Conservation (phyloP, 345 rosid genomes). For the Mercurialis annua region DNA sequence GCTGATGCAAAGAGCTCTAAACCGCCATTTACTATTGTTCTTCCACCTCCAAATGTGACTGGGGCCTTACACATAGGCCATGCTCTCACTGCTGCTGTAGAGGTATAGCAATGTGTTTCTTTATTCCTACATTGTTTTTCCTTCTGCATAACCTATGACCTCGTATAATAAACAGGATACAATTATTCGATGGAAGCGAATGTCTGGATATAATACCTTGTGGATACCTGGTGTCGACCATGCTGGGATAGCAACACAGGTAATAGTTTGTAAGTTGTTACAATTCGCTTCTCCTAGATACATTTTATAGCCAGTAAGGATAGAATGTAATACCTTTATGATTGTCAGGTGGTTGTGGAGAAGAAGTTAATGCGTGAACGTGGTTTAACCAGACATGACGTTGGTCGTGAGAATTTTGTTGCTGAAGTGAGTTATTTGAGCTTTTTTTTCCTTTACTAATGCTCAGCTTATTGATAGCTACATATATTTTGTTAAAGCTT, state of each 20-base stretch:
- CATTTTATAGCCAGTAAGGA: background rate
- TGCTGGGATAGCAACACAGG: slow-evolving; percentile 99
- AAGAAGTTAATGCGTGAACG: slow-evolving; percentile 84
- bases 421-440: slow-evolving; percentile 57
- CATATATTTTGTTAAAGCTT: background rate
- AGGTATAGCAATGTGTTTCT: slow-evolving; percentile 43
- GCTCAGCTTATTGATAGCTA: slow-evolving; percentile 12
- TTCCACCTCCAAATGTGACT: slow-evolving; percentile 99
- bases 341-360: slow-evolving; percentile 85
- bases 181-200: slow-evolving; percentile 87
- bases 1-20: slow-evolving; percentile 77
- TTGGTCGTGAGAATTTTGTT: slow-evolving; percentile 87
- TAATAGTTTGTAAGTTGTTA: slow-evolving; percentile 7
- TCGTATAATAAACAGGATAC: slow-evolving; percentile 55
- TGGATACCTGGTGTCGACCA: slow-evolving; percentile 98
- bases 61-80: slow-evolving; percentile 97
- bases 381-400: slow-evolving; percentile 71
- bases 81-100: slow-evolving; percentile 80
- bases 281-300: background rate
- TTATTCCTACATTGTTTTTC: slow-evolving; percentile 8
- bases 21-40: slow-evolving; percentile 75
- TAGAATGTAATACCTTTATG: background rate
- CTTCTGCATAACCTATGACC: background rate
- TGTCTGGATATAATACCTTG: slow-evolving; percentile 89
- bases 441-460: slow-evolving; percentile 13